A percentile compares a stretch with the other conserved stretches of the same genome.
Evolutionary conservation across 306 rosid species (phyloP).

Genomic region (Inga leiocalycina): DNA sequence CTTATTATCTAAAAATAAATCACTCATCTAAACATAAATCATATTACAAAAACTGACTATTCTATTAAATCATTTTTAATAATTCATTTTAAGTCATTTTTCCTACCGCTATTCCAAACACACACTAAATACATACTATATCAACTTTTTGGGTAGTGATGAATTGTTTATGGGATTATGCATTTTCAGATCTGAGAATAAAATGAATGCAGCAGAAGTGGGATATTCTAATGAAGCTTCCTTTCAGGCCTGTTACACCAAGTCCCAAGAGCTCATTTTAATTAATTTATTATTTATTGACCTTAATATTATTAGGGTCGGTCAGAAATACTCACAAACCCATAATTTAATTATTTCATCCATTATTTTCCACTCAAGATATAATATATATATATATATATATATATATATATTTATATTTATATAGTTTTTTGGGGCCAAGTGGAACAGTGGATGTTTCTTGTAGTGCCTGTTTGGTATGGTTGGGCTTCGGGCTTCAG

Average conservation of each 20-base stretch:
- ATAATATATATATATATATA: too few relatives aligned
- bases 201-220: background rate
- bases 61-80: too few relatives aligned
- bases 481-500: constrained; percentile 11
- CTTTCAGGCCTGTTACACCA: too few relatives aligned
- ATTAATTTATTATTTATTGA: background rate
- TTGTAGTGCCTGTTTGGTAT: background rate
- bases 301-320: background rate
- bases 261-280: background rate
- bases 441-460: background rate
- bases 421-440: background rate
- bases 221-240: constrained; percentile 7
- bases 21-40: too few relatives aligned
- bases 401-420: too few relatives aligned
- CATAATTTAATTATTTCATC: background rate
- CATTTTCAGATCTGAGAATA: background rate
- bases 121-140: background rate
- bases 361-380: background rate
- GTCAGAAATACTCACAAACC: background rate
- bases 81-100: too few relatives aligned
- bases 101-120: too few relatives aligned
- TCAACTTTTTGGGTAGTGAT: too few relatives aligned
- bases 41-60: too few relatives aligned
- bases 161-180: background rate
- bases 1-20: too few relatives aligned